Evolutionary conservation across 148 eudicot species (phyloP).

Genomic region (Fallopia convolvulus): DNA sequence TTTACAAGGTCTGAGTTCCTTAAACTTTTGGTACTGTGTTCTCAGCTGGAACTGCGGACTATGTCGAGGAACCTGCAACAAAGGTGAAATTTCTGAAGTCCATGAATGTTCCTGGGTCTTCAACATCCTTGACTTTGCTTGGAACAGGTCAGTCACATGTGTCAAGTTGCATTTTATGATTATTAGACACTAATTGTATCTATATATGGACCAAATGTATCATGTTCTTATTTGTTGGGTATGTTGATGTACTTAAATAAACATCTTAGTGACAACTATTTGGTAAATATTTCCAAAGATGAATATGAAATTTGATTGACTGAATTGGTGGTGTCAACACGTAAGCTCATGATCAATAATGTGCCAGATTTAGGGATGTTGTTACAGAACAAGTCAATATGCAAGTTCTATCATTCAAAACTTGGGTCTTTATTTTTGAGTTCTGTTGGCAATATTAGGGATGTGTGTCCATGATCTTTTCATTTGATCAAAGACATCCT

Average conservation of each 20-base stretch:
- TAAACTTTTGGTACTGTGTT: neutral
- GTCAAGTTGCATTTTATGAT: neutral
- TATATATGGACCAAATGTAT: neutral
- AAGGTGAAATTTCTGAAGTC: slow-evolving; percentile 60
- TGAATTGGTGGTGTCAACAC: neutral
- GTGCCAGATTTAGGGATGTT: neutral
- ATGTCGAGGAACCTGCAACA: slow-evolving; percentile 68
- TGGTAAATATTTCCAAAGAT: neutral
- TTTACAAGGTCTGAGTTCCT: neutral
- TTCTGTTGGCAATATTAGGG: neutral
- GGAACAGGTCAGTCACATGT: slow-evolving; percentile 57
- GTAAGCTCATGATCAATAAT: neutral
- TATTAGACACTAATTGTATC: neutral
- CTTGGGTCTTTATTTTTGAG: neutral
- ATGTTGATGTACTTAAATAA: neutral
- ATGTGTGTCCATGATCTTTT: neutral
- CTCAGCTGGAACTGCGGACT: slow-evolving; percentile 49
- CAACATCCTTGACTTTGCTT: slow-evolving; percentile 63
- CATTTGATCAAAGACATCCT: neutral
- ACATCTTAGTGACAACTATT: neutral
- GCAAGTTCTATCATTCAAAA: neutral
- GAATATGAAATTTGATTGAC: neutral
- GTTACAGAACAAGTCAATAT: neutral
- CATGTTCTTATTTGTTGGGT: neutral
- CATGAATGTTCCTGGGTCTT: slow-evolving; percentile 67